These are phyloP conservation scores for Endoconidiophora polonica DNA, from an alignment of 2,329 filamentous ascomycete species.

Conservation along the genomic window DNA sequence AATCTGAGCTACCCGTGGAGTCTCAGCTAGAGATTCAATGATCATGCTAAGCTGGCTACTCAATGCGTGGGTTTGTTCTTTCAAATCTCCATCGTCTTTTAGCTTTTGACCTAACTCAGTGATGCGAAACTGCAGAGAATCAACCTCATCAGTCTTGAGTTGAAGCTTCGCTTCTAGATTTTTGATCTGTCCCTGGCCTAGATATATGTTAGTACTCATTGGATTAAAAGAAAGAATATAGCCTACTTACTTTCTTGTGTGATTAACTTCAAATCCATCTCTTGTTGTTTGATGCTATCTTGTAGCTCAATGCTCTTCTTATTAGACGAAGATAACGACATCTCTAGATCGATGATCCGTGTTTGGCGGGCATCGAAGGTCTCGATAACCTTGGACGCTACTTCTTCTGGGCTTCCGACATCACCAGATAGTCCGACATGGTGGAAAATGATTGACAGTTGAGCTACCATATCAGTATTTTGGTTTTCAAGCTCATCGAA, in stretches of 20 bases:
- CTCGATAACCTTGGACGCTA: too few species aligned
- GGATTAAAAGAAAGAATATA: neutral
- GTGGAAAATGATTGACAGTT: too few species aligned
- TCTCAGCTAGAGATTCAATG: neutral
- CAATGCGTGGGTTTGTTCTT: neutral
- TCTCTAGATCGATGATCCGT: too few species aligned
- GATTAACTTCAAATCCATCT: neutral
- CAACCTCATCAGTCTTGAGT: slow-evolving; percentile 1
- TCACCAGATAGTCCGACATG: too few species aligned
- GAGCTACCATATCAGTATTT: neutral
- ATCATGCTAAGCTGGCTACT: neutral
- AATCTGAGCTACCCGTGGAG: neutral
- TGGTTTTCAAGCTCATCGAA: neutral
- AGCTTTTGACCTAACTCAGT: slow-evolving; percentile 6
- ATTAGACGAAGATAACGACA: too few species aligned
- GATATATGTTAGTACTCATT: neutral
- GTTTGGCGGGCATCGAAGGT: too few species aligned
- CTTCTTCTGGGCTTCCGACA: too few species aligned
- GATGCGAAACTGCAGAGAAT: neutral
- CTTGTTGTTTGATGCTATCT: neutral
- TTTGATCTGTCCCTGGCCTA: slow-evolving; percentile 1
- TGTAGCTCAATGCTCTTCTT: too few species aligned
- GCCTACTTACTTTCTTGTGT: slow-evolving; percentile 4
- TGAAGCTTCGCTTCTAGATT: slow-evolving; percentile 1
- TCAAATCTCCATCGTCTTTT: neutral